Conservation (phyloP, 306 rosid species). For the Comarum palustre region DNA sequence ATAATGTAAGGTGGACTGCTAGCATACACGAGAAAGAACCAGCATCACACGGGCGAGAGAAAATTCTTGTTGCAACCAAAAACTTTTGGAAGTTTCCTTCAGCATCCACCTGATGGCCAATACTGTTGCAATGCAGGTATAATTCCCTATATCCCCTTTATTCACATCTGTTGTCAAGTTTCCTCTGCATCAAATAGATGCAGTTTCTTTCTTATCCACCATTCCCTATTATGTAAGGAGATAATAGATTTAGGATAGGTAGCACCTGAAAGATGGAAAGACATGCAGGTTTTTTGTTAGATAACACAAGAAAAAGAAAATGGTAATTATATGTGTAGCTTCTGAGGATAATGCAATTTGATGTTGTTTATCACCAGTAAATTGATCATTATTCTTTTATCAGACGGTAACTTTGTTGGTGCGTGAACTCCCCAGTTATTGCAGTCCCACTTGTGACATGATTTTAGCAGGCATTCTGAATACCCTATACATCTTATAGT, state of each 20-base stretch:
- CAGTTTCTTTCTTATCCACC: conserved; percentile 36
- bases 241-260: conserved; percentile 37
- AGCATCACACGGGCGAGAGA: conserved; percentile 71
- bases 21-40: conserved; percentile 65
- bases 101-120: conserved; percentile 41
- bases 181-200: conserved; percentile 40
- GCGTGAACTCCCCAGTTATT: neutral
- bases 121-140: conserved; percentile 37
- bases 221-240: conserved; percentile 30
- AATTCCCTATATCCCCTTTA: conserved; percentile 24
- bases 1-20: conserved; percentile 66
- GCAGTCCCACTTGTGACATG: neutral
- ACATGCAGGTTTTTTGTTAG: conserved; percentile 34
- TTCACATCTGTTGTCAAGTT: conserved; percentile 19
- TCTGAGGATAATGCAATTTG: conserved; percentile 33
- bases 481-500: neutral
- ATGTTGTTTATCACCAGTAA: conserved; percentile 12
- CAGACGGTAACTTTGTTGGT: conserved; percentile 4
- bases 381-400: conserved; percentile 1
- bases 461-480: neutral
- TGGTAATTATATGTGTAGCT: conserved; percentile 25
- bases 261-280: conserved; percentile 27
- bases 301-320: conserved; percentile 33
- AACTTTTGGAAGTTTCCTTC: conserved; percentile 60
- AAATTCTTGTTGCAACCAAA: conserved; percentile 74